Percentiles rank a stretch among this genome's conserved stretches.
Conservation (phyloP, 768 basidiomycete species). For the Pulveroboletus sp. region DNA sequence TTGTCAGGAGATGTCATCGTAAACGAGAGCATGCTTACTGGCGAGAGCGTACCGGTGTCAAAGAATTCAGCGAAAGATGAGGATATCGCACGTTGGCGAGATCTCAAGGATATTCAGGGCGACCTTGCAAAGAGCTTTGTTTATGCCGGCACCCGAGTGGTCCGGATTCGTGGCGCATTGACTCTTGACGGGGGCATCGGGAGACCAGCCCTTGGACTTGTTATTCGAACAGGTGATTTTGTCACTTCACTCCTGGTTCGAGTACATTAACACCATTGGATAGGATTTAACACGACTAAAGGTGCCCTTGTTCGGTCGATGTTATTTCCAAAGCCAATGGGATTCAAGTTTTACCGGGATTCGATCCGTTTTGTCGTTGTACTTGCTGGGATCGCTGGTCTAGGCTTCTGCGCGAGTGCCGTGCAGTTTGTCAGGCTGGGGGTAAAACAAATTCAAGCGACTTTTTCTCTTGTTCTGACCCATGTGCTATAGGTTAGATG, state of each 20-base stretch:
- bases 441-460: conserved; percentile 36
- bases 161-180: conserved; percentile 70
- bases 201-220: conserved; percentile 70
- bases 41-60: conserved; percentile 95
- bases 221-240: conserved; percentile 73
- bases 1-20: conserved; percentile 96
- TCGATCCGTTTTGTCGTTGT: conserved; percentile 89
- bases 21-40: conserved; percentile 99
- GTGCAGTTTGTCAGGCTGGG: conserved; percentile 89
- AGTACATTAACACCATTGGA: conserved; percentile 8
- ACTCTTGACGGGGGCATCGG: conserved; percentile 48
- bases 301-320: conserved; percentile 94
- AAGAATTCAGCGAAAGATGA: conserved; percentile 83
- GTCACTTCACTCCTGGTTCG: background rate
- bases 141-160: conserved; percentile 86
- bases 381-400: conserved; percentile 81
- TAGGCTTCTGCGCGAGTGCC: conserved; percentile 90
- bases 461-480: conserved; percentile 1
- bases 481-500: conserved; percentile 60
- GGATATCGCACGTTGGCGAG: conserved; percentile 65
- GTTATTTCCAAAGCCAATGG: conserved; percentile 97
- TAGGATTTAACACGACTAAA: conserved; percentile 95
- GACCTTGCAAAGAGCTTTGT: conserved; percentile 81
- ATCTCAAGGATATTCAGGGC: conserved; percentile 49
- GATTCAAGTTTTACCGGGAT: conserved; percentile 97